Base-by-base conservation (phyloP, 306 rosid species). In the Phaseolus lunatus region DNA sequence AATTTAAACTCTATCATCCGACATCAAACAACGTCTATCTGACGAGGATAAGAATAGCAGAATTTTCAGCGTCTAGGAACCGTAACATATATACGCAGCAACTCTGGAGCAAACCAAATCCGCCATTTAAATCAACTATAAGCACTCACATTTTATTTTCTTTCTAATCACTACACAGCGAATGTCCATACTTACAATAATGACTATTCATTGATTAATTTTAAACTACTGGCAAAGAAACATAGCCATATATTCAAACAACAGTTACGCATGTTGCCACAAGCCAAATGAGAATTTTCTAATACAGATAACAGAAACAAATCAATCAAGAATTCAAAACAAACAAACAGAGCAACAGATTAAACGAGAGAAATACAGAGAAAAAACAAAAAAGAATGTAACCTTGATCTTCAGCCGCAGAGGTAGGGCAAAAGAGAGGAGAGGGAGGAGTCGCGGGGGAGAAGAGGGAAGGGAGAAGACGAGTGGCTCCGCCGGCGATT, bases 401-500 rank as follows among this genome's bases (percentile, higher is more conserved):
- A 89, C 93, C 89, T 52, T 73, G 84, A 82, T 37, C 78, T 13
- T 78, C 13, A 10, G 52, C n/a, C 9, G 47, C 81, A 33, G 49
- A 41, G 33, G 23, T 16, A 37, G 86, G 67, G 45, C 50, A 59
- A n/a, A 85, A 44, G 19, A 82, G 63, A 33, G 82, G 82, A 49
- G 50, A 15, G 64, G n/a, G 4, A 39, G 80, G 54, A 59, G 71
- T 50, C 8, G 86, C 31, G 35, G 76, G 73, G 6, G 87, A 84
- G 73, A 90, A 86, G 44, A 87, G 79, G 4, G 85, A 85, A 13
- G 96, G 91, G 23, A 93, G 83, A 39, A 93, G 45, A 20, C 80
- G 85, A 1, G 88, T 84, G 72, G 96, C 93, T 29, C 96, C 88
- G 4, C 85, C 89, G 26, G 90, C 63, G 52, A 93, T 85, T 77